Evolutionary conservation across 2,329 filamentous ascomycete species (phyloP), one percentile per base, ranked within the genome.

Genomic region (Hirsutella rhossiliensis): DNA sequence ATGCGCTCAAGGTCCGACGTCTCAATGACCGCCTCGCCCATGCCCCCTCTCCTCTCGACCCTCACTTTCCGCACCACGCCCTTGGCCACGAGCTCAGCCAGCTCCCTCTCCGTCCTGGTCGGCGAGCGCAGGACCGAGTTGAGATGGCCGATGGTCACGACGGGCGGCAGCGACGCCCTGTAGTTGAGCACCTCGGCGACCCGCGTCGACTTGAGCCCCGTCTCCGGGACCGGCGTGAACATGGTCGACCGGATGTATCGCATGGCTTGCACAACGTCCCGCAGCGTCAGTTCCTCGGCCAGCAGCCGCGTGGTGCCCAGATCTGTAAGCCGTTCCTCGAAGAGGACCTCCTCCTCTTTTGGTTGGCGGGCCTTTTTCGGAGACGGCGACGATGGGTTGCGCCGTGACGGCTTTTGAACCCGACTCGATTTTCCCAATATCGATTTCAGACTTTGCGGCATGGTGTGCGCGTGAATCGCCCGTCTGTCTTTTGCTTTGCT

Each of bases 81-180:
- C 11, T 65, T 66, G 12, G 68, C 64, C 17, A 74, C 60, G 31
- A 87, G 66, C 52, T 78, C 72, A 4, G 75, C 79, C 18, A 84
- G 69, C 56, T 85, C 82, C 39, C 83, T 68, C 60, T 87, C 83
- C 1, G 78, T 77, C 2, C 65, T 68, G 0, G 82, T 84, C 2
- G 82, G 76, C 3, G 75, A 78, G 11, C 62, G 63, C 38, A 83
- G 68, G 2, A 87, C 61, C 1, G 80, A 74, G 48, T 82, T 75
- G 7, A 88, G 58, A 56, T 88, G 83, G 2, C 78, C 73, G 18
- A 79, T 60, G 0, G 78, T 82, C 5, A 83, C 76, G 19, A 87
- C 66, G 0, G 77, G 78, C 11, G 84, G 80, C 34, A 85, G 59
- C 13, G 62, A 62, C 29, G 61, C 62, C 17, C 82, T 70, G 55